phyloP scores from a whole-genome alignment of 768 basidiomycete species.

The Boletus eberwhitei region DNA sequence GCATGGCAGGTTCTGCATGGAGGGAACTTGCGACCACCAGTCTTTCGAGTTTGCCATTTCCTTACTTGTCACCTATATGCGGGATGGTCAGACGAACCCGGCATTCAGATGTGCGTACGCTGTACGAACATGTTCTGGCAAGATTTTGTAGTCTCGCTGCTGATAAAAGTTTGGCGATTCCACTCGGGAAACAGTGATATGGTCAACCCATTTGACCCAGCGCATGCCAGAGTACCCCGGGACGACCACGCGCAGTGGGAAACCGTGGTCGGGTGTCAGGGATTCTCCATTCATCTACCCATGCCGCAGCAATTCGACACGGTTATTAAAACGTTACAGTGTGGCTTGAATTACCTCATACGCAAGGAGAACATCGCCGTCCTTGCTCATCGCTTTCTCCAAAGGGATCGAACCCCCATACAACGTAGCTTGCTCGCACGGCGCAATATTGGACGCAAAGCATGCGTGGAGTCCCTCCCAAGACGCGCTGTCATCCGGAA shows the following conservation, averaged over 20 bases:
- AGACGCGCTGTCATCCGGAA: conserved; percentile 25
- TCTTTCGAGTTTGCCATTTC: conserved; percentile 22
- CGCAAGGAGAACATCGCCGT: conserved; percentile 56
- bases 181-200: conserved; percentile 44
- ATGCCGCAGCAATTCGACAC: not conserved
- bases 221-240: conserved; percentile 68
- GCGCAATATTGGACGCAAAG: conserved; percentile 57
- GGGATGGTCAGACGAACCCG: not conserved
- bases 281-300: conserved; percentile 59
- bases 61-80: conserved; percentile 23
- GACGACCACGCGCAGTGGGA: conserved; percentile 62
- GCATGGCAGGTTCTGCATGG: conserved; percentile 55
- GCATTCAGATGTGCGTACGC: conserved; percentile 6
- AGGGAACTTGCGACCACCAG: conserved; percentile 54
- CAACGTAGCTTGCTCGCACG: conserved; percentile 57
- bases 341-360: conserved; percentile 44
- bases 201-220: conserved; percentile 77
- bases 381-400: conserved; percentile 43
- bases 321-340: too few species aligned
- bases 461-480: conserved; percentile 46
- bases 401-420: conserved; percentile 66
- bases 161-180: conserved; percentile 73
- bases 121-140: conserved; percentile 46
- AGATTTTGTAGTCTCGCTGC: conserved; percentile 66
- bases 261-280: conserved; percentile 59